These are phyloP conservation scores for Fraxinus quadrangulata DNA, from an alignment of 257 asterid genomes.

Conservation along the genomic window DNA sequence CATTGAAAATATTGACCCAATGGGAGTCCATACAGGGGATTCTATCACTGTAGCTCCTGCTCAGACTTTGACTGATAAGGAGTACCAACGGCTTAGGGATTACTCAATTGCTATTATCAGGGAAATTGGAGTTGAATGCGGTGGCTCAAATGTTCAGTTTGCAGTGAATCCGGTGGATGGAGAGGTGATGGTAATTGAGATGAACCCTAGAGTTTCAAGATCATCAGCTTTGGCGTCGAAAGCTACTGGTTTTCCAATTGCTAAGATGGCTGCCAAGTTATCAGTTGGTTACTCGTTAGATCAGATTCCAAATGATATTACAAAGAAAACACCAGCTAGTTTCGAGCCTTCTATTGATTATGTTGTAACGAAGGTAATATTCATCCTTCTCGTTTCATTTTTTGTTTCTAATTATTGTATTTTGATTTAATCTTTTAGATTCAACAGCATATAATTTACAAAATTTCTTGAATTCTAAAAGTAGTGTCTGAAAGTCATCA, in stretches of 20 bases:
- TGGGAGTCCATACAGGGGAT: conserved; percentile 99
- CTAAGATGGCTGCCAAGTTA: conserved; percentile 97
- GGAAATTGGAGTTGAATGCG: conserved; percentile 98
- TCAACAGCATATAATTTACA: not conserved
- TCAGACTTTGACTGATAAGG: conserved; percentile 94
- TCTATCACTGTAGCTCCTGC: conserved; percentile 99
- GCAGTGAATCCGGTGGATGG: conserved; percentile 95
- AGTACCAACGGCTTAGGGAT: conserved; percentile 94
- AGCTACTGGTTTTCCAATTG: conserved; percentile 99
- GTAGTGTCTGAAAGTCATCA: not conserved
- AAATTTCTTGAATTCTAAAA: not conserved
- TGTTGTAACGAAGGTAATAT: conserved; percentile 86
- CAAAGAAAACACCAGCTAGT: conserved; percentile 98
- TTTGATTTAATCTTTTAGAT: not conserved
- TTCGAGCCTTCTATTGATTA: conserved; percentile 97
- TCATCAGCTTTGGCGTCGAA: conserved; percentile 97
- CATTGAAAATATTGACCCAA: conserved; percentile 92
- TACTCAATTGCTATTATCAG: conserved; percentile 94
- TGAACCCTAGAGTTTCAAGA: conserved; percentile 98
- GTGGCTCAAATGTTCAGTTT: conserved; percentile 97
- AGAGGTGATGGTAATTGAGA: conserved; percentile 97
- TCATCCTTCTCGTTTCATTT: conserved; percentile 6
- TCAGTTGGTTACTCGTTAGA: conserved; percentile 95
- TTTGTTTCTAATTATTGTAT: not conserved
- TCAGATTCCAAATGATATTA: conserved; percentile 97